Evolutionary conservation across 73 alveolate genomes (phyloP).

Genomic region (Tetrahymena malaccensis): DNA sequence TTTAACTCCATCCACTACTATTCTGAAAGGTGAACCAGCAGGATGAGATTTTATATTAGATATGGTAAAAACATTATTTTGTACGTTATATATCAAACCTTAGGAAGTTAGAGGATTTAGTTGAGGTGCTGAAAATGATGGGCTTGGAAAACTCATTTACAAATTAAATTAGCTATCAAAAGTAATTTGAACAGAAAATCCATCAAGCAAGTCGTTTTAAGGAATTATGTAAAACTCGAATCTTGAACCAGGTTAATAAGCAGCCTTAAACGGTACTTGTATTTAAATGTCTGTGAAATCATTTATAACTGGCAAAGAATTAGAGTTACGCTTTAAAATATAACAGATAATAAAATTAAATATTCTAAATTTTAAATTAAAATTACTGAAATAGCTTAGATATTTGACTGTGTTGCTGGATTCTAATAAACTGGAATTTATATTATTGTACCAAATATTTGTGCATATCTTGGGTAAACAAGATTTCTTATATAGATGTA

Average conservation of each 20-base stretch:
- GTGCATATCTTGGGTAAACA: not conserved
- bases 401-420: not conserved
- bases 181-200: not conserved
- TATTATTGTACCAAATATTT: not conserved
- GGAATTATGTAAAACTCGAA: not conserved
- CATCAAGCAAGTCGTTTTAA: not conserved
- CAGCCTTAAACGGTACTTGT: not conserved
- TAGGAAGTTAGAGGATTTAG: not conserved
- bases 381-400: not conserved
- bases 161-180: not conserved
- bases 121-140: not conserved
- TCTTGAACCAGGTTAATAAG: not conserved
- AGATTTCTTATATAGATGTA: not conserved
- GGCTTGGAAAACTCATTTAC: not conserved
- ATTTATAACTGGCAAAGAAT: not conserved
- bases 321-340: not conserved
- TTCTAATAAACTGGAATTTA: not conserved
- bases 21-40: slow-evolving; percentile 27
- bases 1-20: slow-evolving; percentile 20
- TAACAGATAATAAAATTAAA: not conserved
- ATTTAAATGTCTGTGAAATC: not conserved
- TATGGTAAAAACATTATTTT: slow-evolving; percentile 1
- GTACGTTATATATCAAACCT: not conserved
- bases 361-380: not conserved
- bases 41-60: slow-evolving; percentile 18